Evolutionary conservation across 352 stramenopile species (phyloP).

Genomic region (Pythium brachiatum): DNA sequence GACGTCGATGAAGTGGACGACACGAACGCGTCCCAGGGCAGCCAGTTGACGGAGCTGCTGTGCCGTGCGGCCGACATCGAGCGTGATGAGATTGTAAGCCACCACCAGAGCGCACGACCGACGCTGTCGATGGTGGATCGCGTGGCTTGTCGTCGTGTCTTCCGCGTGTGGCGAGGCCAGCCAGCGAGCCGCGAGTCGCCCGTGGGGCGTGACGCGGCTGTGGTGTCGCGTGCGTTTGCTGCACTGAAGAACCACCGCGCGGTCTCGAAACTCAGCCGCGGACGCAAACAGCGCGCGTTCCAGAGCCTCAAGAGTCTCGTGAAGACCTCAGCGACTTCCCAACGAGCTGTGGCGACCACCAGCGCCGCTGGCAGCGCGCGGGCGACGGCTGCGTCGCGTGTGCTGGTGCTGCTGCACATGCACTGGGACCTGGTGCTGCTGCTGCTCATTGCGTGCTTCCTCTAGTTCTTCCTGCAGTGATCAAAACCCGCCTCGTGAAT

Average conservation of each 20-base stretch:
- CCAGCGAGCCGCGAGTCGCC: constrained; percentile 19
- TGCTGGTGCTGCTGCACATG: constrained; percentile 9
- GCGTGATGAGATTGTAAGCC: constrained; percentile 20
- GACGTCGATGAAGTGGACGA: constrained; percentile 34
- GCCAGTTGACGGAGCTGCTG: constrained; percentile 55
- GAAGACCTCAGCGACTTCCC: background rate
- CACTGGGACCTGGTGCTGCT: constrained; percentile 29
- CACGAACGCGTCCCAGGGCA: constrained; percentile 46
- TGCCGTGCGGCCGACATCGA: constrained; percentile 35
- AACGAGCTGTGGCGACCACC: background rate
- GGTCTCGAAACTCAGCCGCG: constrained; percentile 28
- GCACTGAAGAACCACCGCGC: constrained; percentile 39
- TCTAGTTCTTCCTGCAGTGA: constrained; percentile 11
- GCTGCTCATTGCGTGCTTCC: constrained; percentile 9
- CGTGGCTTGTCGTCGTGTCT: constrained; percentile 29
- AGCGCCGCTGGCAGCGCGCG: too few relatives aligned
- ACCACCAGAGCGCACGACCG: too few relatives aligned
- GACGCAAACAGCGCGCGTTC: constrained; percentile 47
- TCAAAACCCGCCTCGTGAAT: background rate
- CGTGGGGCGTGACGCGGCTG: constrained; percentile 17
- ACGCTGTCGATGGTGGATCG: constrained; percentile 10
- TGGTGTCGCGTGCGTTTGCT: constrained; percentile 44
- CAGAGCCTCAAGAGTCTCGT: constrained; percentile 29
- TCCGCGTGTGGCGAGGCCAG: constrained; percentile 21
- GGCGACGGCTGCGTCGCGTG: background rate